These are phyloP conservation scores for Kwoniella europaea DNA, from an alignment of 768 basidiomycete genomes.

Conservation along the genomic window DNA sequence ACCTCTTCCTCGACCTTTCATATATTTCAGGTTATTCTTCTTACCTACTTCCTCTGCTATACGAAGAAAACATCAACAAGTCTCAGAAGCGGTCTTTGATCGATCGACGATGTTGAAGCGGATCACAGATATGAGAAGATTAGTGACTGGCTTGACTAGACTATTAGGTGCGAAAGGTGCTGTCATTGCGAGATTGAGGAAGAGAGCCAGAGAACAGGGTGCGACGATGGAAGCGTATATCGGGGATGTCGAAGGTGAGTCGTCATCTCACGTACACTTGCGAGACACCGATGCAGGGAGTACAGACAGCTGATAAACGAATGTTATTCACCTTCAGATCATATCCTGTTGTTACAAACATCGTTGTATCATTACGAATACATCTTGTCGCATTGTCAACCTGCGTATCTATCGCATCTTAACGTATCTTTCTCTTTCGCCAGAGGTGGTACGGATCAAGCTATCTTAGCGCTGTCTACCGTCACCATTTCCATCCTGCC, in stretches of 20 bases:
- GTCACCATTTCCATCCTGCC: constrained; percentile 72
- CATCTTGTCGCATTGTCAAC: constrained; percentile 84
- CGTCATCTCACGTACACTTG: no score
- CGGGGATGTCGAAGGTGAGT: constrained; percentile 85
- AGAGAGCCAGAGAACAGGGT: constrained; percentile 66
- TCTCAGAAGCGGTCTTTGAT: constrained; percentile 45
- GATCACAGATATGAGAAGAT: constrained; percentile 76
- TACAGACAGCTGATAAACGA: constrained; percentile 4
- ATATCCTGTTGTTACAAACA: constrained; percentile 84
- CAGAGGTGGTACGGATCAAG: constrained; percentile 69
- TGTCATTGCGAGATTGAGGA: constrained; percentile 77
- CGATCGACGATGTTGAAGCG: constrained; percentile 67
- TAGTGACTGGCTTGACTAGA: constrained; percentile 78
- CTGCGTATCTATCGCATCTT: constrained; percentile 80
- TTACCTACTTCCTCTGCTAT: constrained; percentile 45
- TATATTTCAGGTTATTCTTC: constrained; percentile 51
- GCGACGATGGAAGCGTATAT: constrained; percentile 80
- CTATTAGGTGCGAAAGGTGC: constrained; percentile 80
- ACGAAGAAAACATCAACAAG: constrained; percentile 29
- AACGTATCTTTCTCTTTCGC: constrained; percentile 67
- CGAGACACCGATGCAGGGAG: no score
- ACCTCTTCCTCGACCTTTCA: constrained; percentile 20
- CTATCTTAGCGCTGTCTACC: constrained; percentile 70
- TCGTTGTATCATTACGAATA: constrained; percentile 84
- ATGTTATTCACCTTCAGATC: constrained; percentile 64